Percentiles rank a stretch among this genome's conserved stretches.
Evolutionary conservation across 2,329 filamentous ascomycete species (phyloP).

Genomic region (Cercospora zeina): DNA sequence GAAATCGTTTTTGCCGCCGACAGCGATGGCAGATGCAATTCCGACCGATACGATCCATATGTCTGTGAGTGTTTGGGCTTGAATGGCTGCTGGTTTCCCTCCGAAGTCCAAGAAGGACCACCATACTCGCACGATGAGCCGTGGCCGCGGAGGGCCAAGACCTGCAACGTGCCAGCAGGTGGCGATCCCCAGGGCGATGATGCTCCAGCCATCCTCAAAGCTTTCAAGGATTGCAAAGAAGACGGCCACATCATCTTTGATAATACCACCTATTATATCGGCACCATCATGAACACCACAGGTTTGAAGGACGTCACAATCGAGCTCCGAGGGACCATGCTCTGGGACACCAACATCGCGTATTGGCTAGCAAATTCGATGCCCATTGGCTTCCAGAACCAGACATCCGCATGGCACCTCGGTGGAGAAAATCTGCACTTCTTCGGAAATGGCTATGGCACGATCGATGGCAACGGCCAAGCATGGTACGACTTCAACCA

Average conservation of each 20-base stretch:
- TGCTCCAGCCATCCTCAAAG: slow-evolving; percentile 54
- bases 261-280: slow-evolving; percentile 48
- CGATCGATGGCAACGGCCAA: slow-evolving; percentile 61
- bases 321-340: slow-evolving; percentile 51
- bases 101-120: slow-evolving; percentile 26
- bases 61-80: slow-evolving; percentile 33
- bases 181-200: slow-evolving; percentile 45
- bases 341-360: slow-evolving; percentile 47
- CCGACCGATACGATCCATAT: slow-evolving; percentile 33
- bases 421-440: slow-evolving; percentile 56
- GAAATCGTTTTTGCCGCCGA: slow-evolving; percentile 15
- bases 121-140: slow-evolving; percentile 30
- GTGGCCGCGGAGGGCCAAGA: slow-evolving; percentile 32
- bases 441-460: slow-evolving; percentile 55
- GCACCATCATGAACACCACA: slow-evolving; percentile 40
- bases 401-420: slow-evolving; percentile 57
- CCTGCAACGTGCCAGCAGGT: slow-evolving; percentile 27
- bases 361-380: slow-evolving; percentile 58
- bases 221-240: slow-evolving; percentile 54
- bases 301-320: slow-evolving; percentile 51
- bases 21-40: slow-evolving; percentile 12
- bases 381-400: slow-evolving; percentile 57
- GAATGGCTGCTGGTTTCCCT: slow-evolving; percentile 34
- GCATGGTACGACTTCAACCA: slow-evolving; percentile 55
- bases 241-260: slow-evolving; percentile 55